phyloP scores from a whole-genome alignment of 2,329 filamentous ascomycete species.

The Fusarium sterilihyphosum region DNA sequence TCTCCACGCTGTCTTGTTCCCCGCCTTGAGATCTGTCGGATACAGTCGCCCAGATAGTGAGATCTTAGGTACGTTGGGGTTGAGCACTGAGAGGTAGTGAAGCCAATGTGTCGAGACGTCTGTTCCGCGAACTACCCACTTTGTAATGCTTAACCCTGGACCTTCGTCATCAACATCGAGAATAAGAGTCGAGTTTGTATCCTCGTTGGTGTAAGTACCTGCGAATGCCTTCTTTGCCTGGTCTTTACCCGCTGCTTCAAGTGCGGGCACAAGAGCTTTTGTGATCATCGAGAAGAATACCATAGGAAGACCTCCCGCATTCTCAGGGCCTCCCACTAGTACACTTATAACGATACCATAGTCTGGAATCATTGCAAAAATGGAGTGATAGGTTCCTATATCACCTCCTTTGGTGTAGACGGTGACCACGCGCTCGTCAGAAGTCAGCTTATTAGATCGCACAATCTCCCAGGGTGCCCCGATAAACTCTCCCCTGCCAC shows the following conservation, averaged over 20 bases:
- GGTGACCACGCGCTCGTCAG: not conserved
- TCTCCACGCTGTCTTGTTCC: not conserved
- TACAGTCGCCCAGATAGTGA: not conserved
- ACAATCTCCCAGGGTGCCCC: conserved; percentile 12
- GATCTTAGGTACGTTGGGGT: not conserved
- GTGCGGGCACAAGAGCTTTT: not conserved
- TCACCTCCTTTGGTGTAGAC: conserved; percentile 11
- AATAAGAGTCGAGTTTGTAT: not conserved
- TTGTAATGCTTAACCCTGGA: not conserved
- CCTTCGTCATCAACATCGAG: not conserved
- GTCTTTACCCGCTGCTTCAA: conserved; percentile 3
- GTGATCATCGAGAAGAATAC: conserved; percentile 7
- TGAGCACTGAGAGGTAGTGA: not conserved
- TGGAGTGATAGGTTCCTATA: conserved; percentile 2
- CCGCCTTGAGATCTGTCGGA: not conserved
- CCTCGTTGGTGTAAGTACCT: not conserved
- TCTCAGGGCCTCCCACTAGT: not conserved
- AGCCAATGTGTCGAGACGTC: conserved; percentile 1
- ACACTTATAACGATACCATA: conserved; percentile 7
- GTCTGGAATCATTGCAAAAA: conserved; percentile 1
- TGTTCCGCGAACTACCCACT: conserved; percentile 5
- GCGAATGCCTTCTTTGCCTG: not conserved
- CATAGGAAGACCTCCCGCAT: not conserved
- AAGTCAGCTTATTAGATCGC: conserved; percentile 9
- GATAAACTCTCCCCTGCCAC: not conserved